These are phyloP conservation scores for Aspergillus pseudotamarii DNA, from an alignment of 2,329 filamentous ascomycete genomes.

Conservation along the genomic window DNA sequence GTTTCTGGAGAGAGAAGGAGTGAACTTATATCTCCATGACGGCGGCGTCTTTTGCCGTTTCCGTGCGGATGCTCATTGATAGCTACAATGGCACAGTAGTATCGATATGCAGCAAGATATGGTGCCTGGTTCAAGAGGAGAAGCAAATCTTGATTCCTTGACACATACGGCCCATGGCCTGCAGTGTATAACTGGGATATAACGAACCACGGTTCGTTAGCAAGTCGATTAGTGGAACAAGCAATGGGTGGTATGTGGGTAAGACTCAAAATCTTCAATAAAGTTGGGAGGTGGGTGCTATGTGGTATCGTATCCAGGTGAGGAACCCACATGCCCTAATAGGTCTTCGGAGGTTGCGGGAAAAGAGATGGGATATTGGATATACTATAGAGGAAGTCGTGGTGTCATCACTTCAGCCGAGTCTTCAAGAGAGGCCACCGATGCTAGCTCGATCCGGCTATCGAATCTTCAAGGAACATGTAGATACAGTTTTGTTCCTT, in stretches of 20 bases:
- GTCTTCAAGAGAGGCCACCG: neutral
- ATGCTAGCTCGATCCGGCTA: neutral
- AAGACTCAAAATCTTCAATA: slow-evolving; percentile 6
- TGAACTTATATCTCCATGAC: slow-evolving; percentile 30
- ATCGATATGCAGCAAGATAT: slow-evolving; percentile 24
- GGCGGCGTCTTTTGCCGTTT: slow-evolving; percentile 14
- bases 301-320: slow-evolving; percentile 28
- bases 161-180: slow-evolving; percentile 16
- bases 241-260: slow-evolving; percentile 7
- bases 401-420: slow-evolving; percentile 18
- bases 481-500: slow-evolving; percentile 3
- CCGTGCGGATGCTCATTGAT: slow-evolving; percentile 19
- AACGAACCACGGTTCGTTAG: slow-evolving; percentile 22
- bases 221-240: slow-evolving; percentile 18
- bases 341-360: slow-evolving; percentile 4
- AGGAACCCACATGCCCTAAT: slow-evolving; percentile 18
- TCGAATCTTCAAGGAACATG: neutral
- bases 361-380: neutral
- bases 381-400: slow-evolving; percentile 9
- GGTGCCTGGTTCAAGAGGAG: slow-evolving; percentile 15
- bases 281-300: slow-evolving; percentile 29
- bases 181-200: slow-evolving; percentile 18
- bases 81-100: slow-evolving; percentile 31
- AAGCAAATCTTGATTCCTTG: slow-evolving; percentile 9
- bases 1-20: slow-evolving; percentile 2